Evolutionary conservation across 495 filamentous ascomycete genomes (phyloP), one percentile per base, ranked within the genome.

Genomic region (Jackrogersella minutella): DNA sequence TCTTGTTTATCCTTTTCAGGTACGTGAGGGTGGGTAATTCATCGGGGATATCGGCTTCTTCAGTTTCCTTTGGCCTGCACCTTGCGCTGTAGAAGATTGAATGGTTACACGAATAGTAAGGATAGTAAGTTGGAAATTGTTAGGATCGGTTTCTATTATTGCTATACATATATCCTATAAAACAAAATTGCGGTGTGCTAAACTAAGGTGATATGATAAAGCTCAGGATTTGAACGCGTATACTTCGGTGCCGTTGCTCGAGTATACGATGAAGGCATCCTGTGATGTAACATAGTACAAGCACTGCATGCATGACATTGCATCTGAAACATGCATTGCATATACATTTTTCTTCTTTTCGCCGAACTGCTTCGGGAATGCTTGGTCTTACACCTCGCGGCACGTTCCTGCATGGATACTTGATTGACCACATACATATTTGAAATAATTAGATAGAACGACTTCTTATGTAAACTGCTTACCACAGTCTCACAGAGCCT

Each of bases 261-360:
- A 60, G 10, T 69, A 69, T 69, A 69, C 66, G 66, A 61, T 36
- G 56, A 19, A 43, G 31, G 34, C 60, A 64, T 60, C 54, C 55
- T 46, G 40, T 46, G 31, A 63, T 52, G 66, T 44, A 57, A 60
- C 55, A 52, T 64, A n/a, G 50, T 40, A 46, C 34, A 44, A 58
- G 22, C 0, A 16, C 14, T 62, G 43, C 64, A 62, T 62, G 43
- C 64, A 62, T 67, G 52, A 69, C 50, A 43, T 69, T 61, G 60
- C 66, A 69, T 64, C 22, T 22, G 14, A 54, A 57, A 64, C 54
- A 57, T 64, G 49, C 65, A 57, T 41, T 62, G 51, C 51, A 50
- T 41, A 58, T n/a, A n/a, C n/a, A n/a, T n/a, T n/a, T n/a, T 22
- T 22, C 28, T 17, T 46, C 28, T 46, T 37, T 62, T 56, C 28